These are phyloP conservation scores for Phalaenopsis hybrid DNA, from an alignment of 116 monocot species.

Conservation along the genomic window DNA sequence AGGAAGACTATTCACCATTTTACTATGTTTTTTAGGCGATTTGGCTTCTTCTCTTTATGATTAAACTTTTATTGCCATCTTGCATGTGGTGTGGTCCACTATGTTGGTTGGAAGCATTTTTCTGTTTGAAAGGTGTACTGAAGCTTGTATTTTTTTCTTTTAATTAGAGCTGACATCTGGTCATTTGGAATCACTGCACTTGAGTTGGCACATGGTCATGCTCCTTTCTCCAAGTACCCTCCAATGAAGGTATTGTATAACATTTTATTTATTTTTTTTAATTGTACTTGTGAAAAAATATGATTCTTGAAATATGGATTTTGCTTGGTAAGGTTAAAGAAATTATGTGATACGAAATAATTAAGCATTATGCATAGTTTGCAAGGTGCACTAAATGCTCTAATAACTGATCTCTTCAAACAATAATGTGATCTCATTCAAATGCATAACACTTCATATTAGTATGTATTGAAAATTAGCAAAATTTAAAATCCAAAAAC, in stretches of 20 bases:
- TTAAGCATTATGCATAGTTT: neutral
- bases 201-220: constrained; percentile 67
- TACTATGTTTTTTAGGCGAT: neutral
- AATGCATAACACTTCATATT: neutral
- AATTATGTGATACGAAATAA: neutral
- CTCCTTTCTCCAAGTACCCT: constrained; percentile 66
- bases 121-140: neutral
- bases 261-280: neutral
- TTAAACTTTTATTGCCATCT: neutral
- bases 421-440: neutral
- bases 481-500: no score
- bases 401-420: neutral
- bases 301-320: constrained; percentile 1
- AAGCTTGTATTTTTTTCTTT: neutral
- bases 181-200: constrained; percentile 75
- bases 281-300: neutral
- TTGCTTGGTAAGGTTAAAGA: neutral
- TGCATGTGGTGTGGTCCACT: neutral
- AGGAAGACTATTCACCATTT: neutral
- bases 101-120: neutral
- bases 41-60: neutral
- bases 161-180: constrained; percentile 61
- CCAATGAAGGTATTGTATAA: constrained; percentile 51
- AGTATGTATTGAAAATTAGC: neutral
- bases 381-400: neutral